Evolutionary conservation across 2,329 filamentous ascomycete species (phyloP).

Genomic region (Rutstroemia sp.): DNA sequence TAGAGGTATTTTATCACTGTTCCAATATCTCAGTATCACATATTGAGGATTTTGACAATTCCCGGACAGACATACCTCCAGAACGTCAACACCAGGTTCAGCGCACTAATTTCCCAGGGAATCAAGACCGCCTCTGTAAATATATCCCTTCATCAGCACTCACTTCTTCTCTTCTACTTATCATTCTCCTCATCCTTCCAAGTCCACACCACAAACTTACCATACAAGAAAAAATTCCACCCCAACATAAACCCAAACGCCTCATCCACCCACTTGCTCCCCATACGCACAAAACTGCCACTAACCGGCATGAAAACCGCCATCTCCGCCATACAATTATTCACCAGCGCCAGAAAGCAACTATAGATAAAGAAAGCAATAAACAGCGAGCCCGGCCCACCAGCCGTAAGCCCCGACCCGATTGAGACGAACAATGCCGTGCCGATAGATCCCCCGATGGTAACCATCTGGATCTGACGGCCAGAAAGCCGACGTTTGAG

Average conservation of each 20-base stretch:
- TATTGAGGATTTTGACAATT: neutral
- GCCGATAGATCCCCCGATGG: slow-evolving; percentile 41
- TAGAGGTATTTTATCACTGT: slow-evolving; percentile 29
- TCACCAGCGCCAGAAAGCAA: slow-evolving; percentile 33
- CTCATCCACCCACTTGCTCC: slow-evolving; percentile 46
- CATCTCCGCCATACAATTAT: slow-evolving; percentile 41
- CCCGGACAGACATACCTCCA: slow-evolving; percentile 30
- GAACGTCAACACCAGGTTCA: slow-evolving; percentile 36
- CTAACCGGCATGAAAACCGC: slow-evolving; percentile 46
- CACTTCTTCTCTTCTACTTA: neutral
- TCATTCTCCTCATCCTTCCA: neutral
- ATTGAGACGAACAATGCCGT: slow-evolving; percentile 41
- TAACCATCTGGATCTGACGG: slow-evolving; percentile 42
- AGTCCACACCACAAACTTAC: slow-evolving; percentile 2
- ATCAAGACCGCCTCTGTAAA: slow-evolving; percentile 18
- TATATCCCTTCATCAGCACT: neutral
- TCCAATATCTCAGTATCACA: neutral
- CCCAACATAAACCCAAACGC: slow-evolving; percentile 46
- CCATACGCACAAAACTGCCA: slow-evolving; percentile 46
- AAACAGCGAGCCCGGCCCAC: slow-evolving; percentile 33
- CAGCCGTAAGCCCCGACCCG: slow-evolving; percentile 33
- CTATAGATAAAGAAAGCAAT: slow-evolving; percentile 38
- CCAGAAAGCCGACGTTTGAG: slow-evolving; percentile 33
- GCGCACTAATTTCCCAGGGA: slow-evolving; percentile 33
- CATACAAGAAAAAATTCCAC: slow-evolving; percentile 58